Evolutionary conservation across 2,329 filamentous ascomycete genomes (phyloP), one percentile per base, ranked within the genome.

Genomic region (Ophiobolus disseminans): DNA sequence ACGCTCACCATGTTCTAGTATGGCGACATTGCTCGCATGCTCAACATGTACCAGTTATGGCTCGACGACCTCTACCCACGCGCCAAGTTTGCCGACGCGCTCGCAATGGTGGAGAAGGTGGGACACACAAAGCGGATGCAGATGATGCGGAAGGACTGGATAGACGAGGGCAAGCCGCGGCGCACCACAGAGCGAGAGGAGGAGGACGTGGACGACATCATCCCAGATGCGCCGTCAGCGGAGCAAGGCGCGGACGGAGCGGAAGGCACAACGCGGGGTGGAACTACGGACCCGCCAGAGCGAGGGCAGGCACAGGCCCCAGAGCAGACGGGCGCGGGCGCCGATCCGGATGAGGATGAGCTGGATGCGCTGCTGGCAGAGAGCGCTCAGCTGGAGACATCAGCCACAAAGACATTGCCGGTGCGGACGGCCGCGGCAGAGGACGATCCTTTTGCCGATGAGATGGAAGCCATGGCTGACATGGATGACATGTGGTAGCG

Each of bases 1-100:
- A 4, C 26, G 23, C 50, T 69, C 20, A 72, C 37, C 28, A 19
- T 35, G 40, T 28, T 16, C 1, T 44, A 93, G 86, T 97, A 94
- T 73, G 87, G 88, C 14, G 94, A 99, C 68, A 85, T 91, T 9
- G 83, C 87, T 0, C 85, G 86, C 13, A 81, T 99, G 19, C 80
- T 99, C 38, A 90, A 89, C 19, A 90, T 95, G 69, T 99, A 97
- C 69, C 94, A 97, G 70, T 75, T 96, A 46, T 99, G 94, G 94
- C 87, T 99, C 2, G 93, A 99, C 73, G 91, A 97, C 66, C 80
- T 99, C 10, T 99, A 92, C 66, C 94, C 94, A 10, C 91, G 95
- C 66, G 94, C 93, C 4, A 93, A 91, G 66, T 99, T 99, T 66
- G 83, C 89, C 38, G 94, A 99, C 65, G 94, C 89, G 2, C 78